phyloP scores from a whole-genome alignment of 176 grass and related monocot species.

The Hordeum marinum region DNA sequence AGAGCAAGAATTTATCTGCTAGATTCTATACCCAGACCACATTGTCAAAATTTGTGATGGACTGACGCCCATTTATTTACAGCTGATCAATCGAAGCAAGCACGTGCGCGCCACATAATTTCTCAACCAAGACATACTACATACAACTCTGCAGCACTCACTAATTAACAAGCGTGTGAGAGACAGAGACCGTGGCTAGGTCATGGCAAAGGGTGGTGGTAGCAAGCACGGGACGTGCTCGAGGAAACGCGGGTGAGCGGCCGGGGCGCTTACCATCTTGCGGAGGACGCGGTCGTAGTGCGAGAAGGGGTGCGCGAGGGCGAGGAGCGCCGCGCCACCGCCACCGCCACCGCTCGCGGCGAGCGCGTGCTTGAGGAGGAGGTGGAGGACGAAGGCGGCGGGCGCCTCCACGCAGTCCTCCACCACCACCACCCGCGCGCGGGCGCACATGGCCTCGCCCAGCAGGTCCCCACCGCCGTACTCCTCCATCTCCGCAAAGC shows the following conservation, averaged over 20 bases:
- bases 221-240: conserved; percentile 8
- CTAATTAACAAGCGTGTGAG: not conserved
- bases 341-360: not conserved
- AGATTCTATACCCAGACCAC: not conserved
- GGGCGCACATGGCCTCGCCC: conserved; percentile 49
- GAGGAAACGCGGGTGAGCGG: not conserved
- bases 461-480: conserved; percentile 34
- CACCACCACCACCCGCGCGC: conserved; percentile 47
- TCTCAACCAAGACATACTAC: not conserved
- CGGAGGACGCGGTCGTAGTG: conserved; percentile 64
- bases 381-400: conserved; percentile 61
- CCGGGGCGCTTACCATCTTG: conserved; percentile 39
- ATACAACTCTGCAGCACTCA: not conserved
- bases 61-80: not conserved
- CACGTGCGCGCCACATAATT: not conserved
- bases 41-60: not conserved
- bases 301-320: conserved; percentile 48
- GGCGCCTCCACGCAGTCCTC: conserved; percentile 67
- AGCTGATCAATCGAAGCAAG: not conserved
- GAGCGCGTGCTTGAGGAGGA: conserved; percentile 51
- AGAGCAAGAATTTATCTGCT: not conserved
- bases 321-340: conserved; percentile 28
- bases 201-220: not conserved
- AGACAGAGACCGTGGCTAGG: not conserved
- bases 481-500: conserved; percentile 23